Percentiles rank a stretch among this genome's conserved stretches.
These are phyloP conservation scores for Phytophthora rubi DNA, from an alignment of 352 stramenopile genomes.

Conservation along the genomic window DNA sequence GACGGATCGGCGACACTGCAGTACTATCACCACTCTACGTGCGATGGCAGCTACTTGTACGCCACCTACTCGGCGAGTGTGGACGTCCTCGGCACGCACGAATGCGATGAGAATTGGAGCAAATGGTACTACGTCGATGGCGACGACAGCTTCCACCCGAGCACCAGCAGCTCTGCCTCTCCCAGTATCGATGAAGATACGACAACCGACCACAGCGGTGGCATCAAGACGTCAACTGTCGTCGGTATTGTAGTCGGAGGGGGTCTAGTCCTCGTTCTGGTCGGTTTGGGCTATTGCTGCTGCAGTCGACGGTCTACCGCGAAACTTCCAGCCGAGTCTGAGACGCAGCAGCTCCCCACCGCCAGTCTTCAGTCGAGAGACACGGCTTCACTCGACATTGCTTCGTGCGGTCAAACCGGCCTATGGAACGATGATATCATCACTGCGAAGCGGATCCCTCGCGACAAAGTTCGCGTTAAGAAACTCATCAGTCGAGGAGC, in stretches of 20 bases:
- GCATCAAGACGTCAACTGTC: constrained; percentile 15
- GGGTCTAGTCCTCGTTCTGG: constrained; percentile 11
- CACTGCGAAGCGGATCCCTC: constrained; percentile 41
- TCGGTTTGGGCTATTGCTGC: constrained; percentile 19
- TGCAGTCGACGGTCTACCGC: constrained; percentile 11
- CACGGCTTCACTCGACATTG: constrained; percentile 26
- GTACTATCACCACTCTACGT: constrained; percentile 28
- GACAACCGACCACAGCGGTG: not conserved
- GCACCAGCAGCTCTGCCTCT: not conserved
- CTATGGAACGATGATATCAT: constrained; percentile 50
- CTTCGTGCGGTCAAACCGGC: constrained; percentile 19
- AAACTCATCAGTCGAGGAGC: constrained; percentile 43
- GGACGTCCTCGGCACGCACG: constrained; percentile 10
- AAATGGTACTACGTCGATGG: constrained; percentile 37
- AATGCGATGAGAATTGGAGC: constrained; percentile 26
- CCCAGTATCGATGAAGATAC: not conserved
- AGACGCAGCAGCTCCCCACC: constrained; percentile 22
- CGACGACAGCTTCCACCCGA: constrained; percentile 3
- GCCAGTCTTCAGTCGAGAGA: constrained; percentile 25
- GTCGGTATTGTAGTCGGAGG: constrained; percentile 17
- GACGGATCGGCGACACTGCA: constrained; percentile 31
- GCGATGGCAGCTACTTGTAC: constrained; percentile 1
- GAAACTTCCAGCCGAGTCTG: constrained; percentile 6
- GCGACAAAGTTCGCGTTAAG: constrained; percentile 37
- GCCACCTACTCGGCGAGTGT: constrained; percentile 12